These are phyloP conservation scores for Odontarrhena argentea DNA, from an alignment of 345 rosid species.

Conservation along the genomic window DNA sequence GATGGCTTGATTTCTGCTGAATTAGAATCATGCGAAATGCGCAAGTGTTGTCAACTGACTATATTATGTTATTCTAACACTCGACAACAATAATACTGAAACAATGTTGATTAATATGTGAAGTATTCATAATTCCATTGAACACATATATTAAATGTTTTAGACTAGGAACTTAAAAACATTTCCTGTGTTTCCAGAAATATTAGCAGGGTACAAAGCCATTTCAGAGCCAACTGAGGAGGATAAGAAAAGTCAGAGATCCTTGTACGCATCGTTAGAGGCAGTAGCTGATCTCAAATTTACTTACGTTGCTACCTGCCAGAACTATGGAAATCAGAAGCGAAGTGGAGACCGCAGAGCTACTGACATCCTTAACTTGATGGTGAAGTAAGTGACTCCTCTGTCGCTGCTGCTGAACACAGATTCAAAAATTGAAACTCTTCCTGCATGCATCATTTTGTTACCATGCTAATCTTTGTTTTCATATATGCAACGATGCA, in stretches of 20 bases:
- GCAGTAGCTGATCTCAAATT: slow-evolving; percentile 97
- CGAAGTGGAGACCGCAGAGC: slow-evolving; percentile 92
- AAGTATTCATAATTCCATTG: slow-evolving; percentile 13
- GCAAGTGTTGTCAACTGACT: slow-evolving; percentile 1
- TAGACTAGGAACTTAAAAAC: slow-evolving; percentile 16
- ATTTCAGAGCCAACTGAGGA: slow-evolving; percentile 78
- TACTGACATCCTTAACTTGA: slow-evolving; percentile 89
- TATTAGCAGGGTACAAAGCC: slow-evolving; percentile 93
- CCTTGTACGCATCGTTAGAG: slow-evolving; percentile 79
- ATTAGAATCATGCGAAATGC: slow-evolving; percentile 17
- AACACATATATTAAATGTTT: not conserved
- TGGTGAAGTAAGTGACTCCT: slow-evolving; percentile 84
- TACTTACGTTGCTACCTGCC: slow-evolving; percentile 96
- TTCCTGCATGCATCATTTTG: slow-evolving; percentile 20
- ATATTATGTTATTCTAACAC: not conserved
- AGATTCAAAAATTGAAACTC: slow-evolving; percentile 4
- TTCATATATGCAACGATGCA: slow-evolving; percentile 44
- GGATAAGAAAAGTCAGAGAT: slow-evolving; percentile 89
- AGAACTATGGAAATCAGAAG: slow-evolving; percentile 92
- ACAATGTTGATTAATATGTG: slow-evolving; percentile 14
- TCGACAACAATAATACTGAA: not conserved
- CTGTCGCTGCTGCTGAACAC: slow-evolving; percentile 17
- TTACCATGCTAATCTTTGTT: slow-evolving; percentile 35
- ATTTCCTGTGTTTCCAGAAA: slow-evolving; percentile 59
- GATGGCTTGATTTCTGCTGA: slow-evolving; percentile 26